phyloP scores from a whole-genome alignment of 768 basidiomycete genomes.

The Rubroboletus pulcherrimus region DNA sequence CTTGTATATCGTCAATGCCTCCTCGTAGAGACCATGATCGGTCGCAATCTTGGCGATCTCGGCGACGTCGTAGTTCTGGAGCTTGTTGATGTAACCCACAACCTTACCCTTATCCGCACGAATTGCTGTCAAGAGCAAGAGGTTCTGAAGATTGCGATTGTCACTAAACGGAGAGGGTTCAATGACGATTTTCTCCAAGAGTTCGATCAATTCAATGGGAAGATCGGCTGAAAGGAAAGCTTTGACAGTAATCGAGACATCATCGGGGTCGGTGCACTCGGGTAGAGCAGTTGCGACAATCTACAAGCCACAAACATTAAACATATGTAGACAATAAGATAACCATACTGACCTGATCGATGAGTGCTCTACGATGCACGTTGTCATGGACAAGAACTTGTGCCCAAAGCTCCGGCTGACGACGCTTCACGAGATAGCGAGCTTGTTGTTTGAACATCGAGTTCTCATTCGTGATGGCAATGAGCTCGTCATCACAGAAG shows the following conservation, averaged over 20 bases:
- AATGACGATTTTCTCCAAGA: constrained; percentile 97
- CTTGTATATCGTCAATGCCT: constrained; percentile 95
- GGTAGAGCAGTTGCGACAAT: constrained; percentile 93
- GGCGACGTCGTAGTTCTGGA: constrained; percentile 89
- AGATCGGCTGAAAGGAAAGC: constrained; percentile 97
- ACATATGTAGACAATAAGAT: not conserved
- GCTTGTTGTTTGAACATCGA: constrained; percentile 99
- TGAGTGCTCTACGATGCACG: constrained; percentile 86
- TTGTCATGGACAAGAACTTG: constrained; percentile 90
- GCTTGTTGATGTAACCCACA: constrained; percentile 95
- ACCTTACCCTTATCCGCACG: constrained; percentile 99
- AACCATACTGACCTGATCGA: constrained; percentile 73
- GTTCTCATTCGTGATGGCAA: constrained; percentile 96
- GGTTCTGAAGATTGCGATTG: constrained; percentile 94
- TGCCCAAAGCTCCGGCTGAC: constrained; percentile 92
- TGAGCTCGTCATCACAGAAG: constrained; percentile 96
- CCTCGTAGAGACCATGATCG: constrained; percentile 92
- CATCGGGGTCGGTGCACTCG: constrained; percentile 96
- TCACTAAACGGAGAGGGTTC: constrained; percentile 97
- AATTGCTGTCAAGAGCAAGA: constrained; percentile 91
- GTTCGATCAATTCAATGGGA: constrained; percentile 93
- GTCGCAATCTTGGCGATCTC: constrained; percentile 98
- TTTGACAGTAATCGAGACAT: constrained; percentile 98
- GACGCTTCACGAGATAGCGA: constrained; percentile 94
- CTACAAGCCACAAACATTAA: constrained; percentile 33